These are phyloP conservation scores for Hygrophila difformis DNA, from an alignment of 257 asterid genomes.

Conservation along the genomic window DNA sequence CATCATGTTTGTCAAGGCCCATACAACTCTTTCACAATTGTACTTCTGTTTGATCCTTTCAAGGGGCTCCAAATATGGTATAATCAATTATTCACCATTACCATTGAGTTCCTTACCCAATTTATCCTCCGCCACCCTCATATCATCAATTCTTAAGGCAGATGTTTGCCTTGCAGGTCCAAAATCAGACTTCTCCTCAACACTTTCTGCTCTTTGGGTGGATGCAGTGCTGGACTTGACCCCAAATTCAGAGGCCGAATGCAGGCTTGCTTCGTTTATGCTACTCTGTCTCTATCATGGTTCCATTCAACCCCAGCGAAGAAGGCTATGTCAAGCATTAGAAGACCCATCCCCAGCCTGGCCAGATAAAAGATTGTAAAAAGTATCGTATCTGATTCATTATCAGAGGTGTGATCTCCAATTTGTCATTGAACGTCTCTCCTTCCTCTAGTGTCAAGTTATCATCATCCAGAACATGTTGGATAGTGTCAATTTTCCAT, in stretches of 20 bases:
- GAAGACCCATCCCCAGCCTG: constrained; percentile 52
- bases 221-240: constrained; percentile 69
- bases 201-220: constrained; percentile 59
- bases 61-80: constrained; percentile 77
- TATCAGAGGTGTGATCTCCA: constrained; percentile 41
- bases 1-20: constrained; percentile 97
- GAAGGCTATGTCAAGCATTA: constrained; percentile 49
- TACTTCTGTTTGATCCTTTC: constrained; percentile 87
- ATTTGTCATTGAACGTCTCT: constrained; percentile 61
- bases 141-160: constrained; percentile 53
- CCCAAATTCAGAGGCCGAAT: constrained; percentile 87
- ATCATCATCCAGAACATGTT: constrained; percentile 58
- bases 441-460: constrained; percentile 53
- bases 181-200: constrained; percentile 60
- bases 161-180: constrained; percentile 75
- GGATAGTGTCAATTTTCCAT: constrained; percentile 63
- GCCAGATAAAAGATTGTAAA: constrained; percentile 53
- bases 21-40: constrained; percentile 96
- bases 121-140: constrained; percentile 56
- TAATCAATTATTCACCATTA: constrained; percentile 92
- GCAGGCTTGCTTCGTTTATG: constrained; percentile 75
- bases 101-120: constrained; percentile 79
- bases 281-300: constrained; percentile 85
- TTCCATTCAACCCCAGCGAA: constrained; percentile 84
- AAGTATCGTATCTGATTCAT: constrained; percentile 46